Evolutionary conservation across 768 basidiomycete genomes (phyloP).

Genomic region (Amanita rimosa): DNA sequence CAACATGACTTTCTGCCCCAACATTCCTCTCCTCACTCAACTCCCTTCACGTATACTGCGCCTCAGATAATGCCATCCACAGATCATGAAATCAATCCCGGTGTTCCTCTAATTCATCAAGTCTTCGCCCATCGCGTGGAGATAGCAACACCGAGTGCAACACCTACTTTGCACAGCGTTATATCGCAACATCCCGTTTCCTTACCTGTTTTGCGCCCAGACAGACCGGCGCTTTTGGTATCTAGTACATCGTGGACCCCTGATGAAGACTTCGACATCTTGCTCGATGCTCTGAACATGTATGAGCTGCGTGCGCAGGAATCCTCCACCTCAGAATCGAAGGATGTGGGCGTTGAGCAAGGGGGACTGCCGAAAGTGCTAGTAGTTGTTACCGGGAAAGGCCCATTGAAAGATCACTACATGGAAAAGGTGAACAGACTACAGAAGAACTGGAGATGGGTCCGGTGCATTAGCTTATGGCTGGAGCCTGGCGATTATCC

Average conservation of each 20-base stretch:
- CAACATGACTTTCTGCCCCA: constrained; percentile 41
- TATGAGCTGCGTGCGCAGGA: constrained; percentile 55
- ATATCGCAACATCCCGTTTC: constrained; percentile 22
- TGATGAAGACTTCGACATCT: constrained; percentile 88
- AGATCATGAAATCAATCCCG: constrained; percentile 8
- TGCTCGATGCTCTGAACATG: constrained; percentile 58
- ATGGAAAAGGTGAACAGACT: constrained; percentile 55
- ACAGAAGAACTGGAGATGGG: constrained; percentile 65
- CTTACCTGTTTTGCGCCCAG: constrained; percentile 41
- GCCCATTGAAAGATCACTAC: constrained; percentile 62
- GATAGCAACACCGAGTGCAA: constrained; percentile 8
- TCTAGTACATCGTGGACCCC: constrained; percentile 96
- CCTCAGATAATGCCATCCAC: not conserved
- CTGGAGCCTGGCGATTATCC: constrained; percentile 89
- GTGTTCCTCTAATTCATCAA: not conserved
- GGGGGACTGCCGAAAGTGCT: constrained; percentile 58
- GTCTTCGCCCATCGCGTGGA: constrained; percentile 4
- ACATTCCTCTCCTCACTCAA: constrained; percentile 42
- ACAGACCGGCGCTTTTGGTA: constrained; percentile 79
- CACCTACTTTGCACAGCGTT: constrained; percentile 17
- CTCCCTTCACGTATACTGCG: constrained; percentile 44
- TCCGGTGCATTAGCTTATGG: constrained; percentile 78
- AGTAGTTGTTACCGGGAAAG: constrained; percentile 86
- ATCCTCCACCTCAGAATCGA: constrained; percentile 5
- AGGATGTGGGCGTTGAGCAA: constrained; percentile 7